phyloP scores from a whole-genome alignment of 108 stramenopile genomes.

The Parietichytrium sp. region DNA sequence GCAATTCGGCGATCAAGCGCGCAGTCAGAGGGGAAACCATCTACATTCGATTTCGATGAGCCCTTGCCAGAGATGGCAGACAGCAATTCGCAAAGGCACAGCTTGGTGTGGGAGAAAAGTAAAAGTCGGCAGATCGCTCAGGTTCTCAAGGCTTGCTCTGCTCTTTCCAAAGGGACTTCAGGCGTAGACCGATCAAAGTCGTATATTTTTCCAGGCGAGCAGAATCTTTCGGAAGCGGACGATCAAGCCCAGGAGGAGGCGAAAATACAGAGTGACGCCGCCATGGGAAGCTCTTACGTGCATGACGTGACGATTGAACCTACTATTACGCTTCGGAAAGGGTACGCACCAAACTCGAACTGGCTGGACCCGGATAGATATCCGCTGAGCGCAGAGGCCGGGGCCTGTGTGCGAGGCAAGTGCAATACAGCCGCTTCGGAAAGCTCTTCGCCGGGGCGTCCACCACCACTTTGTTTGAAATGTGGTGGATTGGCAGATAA shows the following conservation, averaged over 20 bases:
- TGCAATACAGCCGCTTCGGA: neutral
- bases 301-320: neutral
- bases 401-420: neutral
- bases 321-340: neutral
- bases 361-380: neutral
- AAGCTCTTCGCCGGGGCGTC: neutral
- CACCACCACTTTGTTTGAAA: slow-evolving; percentile 25
- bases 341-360: neutral
- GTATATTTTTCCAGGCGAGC: neutral
- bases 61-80: too few relatives aligned
- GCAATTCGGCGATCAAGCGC: too few relatives aligned
- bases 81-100: too few relatives aligned
- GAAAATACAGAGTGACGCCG: neutral
- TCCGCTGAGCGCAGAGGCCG: neutral
- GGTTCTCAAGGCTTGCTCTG: too few relatives aligned
- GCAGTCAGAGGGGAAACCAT: too few relatives aligned
- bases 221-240: neutral
- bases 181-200: too few relatives aligned
- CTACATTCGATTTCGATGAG: too few relatives aligned
- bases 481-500: slow-evolving; percentile 16
- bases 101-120: too few relatives aligned
- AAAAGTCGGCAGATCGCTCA: too few relatives aligned
- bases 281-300: neutral
- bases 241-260: neutral
- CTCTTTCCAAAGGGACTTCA: too few relatives aligned